Evolutionary conservation across 129 eudicot genomes (phyloP).

Genomic region (Saposhnikovia divaricata): DNA sequence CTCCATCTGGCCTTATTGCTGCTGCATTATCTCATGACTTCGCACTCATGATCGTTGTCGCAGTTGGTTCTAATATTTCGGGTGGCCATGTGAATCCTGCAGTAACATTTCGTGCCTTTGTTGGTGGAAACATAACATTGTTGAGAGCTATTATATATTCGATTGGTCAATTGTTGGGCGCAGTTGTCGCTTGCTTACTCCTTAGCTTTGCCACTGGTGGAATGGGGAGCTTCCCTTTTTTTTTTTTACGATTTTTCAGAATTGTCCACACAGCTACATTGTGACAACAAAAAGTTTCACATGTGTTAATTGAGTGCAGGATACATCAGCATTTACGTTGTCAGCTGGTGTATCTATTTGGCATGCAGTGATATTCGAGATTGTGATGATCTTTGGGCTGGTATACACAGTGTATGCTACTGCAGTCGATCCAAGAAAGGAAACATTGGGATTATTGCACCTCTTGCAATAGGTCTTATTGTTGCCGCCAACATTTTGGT

Average conservation of each 20-base stretch:
- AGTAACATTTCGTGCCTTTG: constrained; percentile 58
- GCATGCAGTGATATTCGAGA: constrained; percentile 62
- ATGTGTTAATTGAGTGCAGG: constrained; percentile 25
- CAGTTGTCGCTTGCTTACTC: constrained; percentile 62
- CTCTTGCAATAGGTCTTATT: constrained; percentile 61
- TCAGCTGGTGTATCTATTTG: constrained; percentile 49
- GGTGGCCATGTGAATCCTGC: constrained; percentile 83
- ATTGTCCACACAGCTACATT: background rate
- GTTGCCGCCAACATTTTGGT: constrained; percentile 79
- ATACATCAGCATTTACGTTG: constrained; percentile 43
- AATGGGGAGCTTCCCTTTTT: constrained; percentile 27
- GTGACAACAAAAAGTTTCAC: background rate
- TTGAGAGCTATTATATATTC: constrained; percentile 53
- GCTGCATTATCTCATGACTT: constrained; percentile 66
- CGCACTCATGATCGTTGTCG: constrained; percentile 55
- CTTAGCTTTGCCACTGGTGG: constrained; percentile 72
- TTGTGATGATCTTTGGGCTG: constrained; percentile 68
- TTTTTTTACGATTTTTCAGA: background rate
- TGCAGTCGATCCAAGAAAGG: constrained; percentile 78
- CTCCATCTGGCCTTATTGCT: constrained; percentile 48
- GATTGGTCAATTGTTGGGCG: constrained; percentile 56
- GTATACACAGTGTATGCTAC: constrained; percentile 69
- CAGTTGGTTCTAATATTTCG: constrained; percentile 57
- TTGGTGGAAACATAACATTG: constrained; percentile 62
- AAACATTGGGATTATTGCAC: constrained; percentile 52